Evolutionary conservation across 768 basidiomycete genomes (phyloP).

Genomic region (Suillus weaverae): DNA sequence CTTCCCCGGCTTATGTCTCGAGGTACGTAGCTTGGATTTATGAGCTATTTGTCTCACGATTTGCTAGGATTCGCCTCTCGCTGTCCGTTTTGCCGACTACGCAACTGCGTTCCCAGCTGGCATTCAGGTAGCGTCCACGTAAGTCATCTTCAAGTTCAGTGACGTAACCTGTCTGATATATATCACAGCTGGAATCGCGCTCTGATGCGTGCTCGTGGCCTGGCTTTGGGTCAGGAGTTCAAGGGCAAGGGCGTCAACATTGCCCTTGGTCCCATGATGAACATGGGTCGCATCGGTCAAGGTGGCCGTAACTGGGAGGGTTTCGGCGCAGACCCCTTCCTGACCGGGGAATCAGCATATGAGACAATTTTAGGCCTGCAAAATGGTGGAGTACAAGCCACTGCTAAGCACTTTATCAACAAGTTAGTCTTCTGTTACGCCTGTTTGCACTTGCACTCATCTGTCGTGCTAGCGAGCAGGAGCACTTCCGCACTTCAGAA

Average conservation of each 20-base stretch:
- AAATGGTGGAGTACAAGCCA: conserved; percentile 69
- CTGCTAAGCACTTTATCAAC: conserved; percentile 74
- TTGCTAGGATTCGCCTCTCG: conserved; percentile 34
- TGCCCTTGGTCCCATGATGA: conserved; percentile 64
- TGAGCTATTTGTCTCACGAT: not conserved
- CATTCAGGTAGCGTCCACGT: conserved; percentile 53
- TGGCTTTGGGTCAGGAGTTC: conserved; percentile 66
- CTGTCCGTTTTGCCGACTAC: conserved; percentile 41
- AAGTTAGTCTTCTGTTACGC: conserved; percentile 41
- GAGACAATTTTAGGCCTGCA: conserved; percentile 83
- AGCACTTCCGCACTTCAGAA: conserved; percentile 53
- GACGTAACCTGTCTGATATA: conserved; percentile 27
- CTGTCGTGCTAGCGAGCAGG: conserved; percentile 55
- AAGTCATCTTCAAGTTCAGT: conserved; percentile 23
- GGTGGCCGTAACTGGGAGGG: conserved; percentile 90
- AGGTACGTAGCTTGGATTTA: conserved; percentile 35
- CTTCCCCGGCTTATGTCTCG: conserved; percentile 65
- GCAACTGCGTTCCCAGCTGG: conserved; percentile 55
- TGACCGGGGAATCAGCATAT: conserved; percentile 69
- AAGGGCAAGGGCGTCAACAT: conserved; percentile 63
- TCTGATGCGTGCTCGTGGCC: conserved; percentile 61
- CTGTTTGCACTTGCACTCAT: conserved; percentile 21
- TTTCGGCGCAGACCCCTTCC: conserved; percentile 82
- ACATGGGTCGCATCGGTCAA: conserved; percentile 67
- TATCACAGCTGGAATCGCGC: conserved; percentile 53